phyloP scores from a whole-genome alignment of 2,329 filamentous ascomycete genomes.

The Trichoderma citrinoviride region DNA sequence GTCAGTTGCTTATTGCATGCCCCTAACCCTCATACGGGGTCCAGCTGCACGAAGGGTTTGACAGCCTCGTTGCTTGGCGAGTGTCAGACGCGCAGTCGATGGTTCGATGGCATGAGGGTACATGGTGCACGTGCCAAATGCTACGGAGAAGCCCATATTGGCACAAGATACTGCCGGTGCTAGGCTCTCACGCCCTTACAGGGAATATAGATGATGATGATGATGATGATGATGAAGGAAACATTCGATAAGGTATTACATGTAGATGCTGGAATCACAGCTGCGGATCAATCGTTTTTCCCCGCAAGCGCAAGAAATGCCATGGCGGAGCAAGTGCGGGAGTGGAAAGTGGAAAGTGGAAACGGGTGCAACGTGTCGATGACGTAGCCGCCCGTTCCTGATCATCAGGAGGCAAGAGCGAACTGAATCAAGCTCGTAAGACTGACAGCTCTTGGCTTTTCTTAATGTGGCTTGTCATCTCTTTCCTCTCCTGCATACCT shows the following conservation, averaged over 20 bases:
- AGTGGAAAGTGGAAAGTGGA: too few relatives aligned
- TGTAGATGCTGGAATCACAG: too few relatives aligned
- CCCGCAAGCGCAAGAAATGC: neutral
- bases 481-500: neutral
- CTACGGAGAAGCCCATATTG: too few relatives aligned
- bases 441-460: neutral
- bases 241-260: too few relatives aligned
- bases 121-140: too few relatives aligned
- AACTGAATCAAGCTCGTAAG: neutral
- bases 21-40: neutral
- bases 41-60: neutral
- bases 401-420: neutral
- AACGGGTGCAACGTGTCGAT: constrained; percentile 11
- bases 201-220: too few relatives aligned
- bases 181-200: neutral
- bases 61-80: neutral
- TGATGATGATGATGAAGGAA: too few relatives aligned
- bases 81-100: neutral
- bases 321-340: neutral
- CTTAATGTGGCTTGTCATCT: too few relatives aligned
- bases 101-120: neutral
- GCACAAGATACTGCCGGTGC: too few relatives aligned
- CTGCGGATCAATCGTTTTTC: neutral
- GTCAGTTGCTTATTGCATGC: constrained; percentile 1
- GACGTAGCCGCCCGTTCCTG: constrained; percentile 2